Conservation (phyloP, 257 asterid species). For the Solanum piurae region DNA sequence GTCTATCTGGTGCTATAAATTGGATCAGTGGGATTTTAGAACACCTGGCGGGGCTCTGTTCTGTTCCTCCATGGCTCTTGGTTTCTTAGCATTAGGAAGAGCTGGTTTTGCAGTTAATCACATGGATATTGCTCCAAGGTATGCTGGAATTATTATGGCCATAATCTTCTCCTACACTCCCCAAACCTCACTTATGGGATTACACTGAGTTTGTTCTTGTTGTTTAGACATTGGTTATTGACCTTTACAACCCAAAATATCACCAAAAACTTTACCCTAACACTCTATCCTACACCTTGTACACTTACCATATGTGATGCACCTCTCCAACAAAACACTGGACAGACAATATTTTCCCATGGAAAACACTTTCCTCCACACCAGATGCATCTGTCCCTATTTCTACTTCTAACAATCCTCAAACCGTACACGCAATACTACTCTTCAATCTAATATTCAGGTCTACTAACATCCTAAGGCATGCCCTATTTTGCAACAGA, state of each 20-base stretch:
- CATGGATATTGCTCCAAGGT: slow-evolving; percentile 92
- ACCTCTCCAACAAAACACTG: background rate
- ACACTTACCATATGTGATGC: background rate
- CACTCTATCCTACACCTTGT: background rate
- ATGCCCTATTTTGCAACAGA: background rate
- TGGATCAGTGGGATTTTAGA: background rate
- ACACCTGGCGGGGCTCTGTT: slow-evolving; percentile 62
- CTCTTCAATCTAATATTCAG: background rate
- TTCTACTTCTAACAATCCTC: background rate
- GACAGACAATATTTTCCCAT: background rate
- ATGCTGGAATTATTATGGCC: slow-evolving; percentile 95
- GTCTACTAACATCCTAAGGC: background rate
- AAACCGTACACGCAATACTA: background rate
- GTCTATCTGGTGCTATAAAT: too few relatives aligned
- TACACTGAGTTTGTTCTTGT: background rate
- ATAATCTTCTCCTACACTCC: background rate
- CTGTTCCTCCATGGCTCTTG: slow-evolving; percentile 80
- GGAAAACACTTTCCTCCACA: background rate
- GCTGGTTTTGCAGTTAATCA: slow-evolving; percentile 95
- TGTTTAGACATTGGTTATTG: background rate
- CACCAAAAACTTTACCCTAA: background rate
- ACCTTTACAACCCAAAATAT: background rate
- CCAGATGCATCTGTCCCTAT: background rate
- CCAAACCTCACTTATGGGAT: background rate
- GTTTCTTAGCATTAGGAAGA: slow-evolving; percentile 89